Base-by-base conservation (phyloP, 225 moss, liverwort and hornwort genomes). In the Anthoceros angustus region DNA sequence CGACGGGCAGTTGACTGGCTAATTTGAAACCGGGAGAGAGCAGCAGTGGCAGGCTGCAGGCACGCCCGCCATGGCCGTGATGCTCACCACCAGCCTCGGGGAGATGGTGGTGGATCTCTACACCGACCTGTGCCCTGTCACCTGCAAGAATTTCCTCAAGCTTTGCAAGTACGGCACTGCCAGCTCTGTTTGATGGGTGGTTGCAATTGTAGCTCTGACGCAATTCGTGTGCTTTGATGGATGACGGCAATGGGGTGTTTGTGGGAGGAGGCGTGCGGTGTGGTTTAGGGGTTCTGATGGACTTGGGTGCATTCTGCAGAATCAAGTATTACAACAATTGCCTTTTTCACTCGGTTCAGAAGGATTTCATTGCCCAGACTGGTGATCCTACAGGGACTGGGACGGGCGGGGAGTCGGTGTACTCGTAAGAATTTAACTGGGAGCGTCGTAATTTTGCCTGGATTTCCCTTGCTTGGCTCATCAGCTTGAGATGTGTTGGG, bases 321-420 rank as follows among this genome's bases (percentile, higher is more conserved):
- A 80, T 98, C 39, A 98, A 98, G 71, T 98, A 98, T 69, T 98
- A 87, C 70, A 92, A 86, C 67, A 84, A 98, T 62, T 98, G 89
- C 75, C 79, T 98, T 62, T 89, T 98, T 61, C 89, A 92, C 50
- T 85, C 81, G 66, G 92, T 98, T 6, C 82, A 86, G 74, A 98
- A 89, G 74, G 92, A 98, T 45, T 98, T 98, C 61, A 98, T 98
- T 70, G 95, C 75, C 12, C 92, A 98, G 77, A 92, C 95, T 64
- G 95, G 95, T 55, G 95, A 98, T 75, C 95, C 95, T 10, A 84
- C 84, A 1, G 79, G 79, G 62, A 83, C 82, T 42, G 92, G 95
- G 43, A 76, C 84, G 64, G 95, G 95, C 8, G 95, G 95, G 15
- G 95, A 98, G 68, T 98, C 92, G n/a, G 43, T 98, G 20, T 98